Base-by-base conservation (phyloP, 371 early-diverging fungal species). In the Cokeromyces recurvatus region DNA sequence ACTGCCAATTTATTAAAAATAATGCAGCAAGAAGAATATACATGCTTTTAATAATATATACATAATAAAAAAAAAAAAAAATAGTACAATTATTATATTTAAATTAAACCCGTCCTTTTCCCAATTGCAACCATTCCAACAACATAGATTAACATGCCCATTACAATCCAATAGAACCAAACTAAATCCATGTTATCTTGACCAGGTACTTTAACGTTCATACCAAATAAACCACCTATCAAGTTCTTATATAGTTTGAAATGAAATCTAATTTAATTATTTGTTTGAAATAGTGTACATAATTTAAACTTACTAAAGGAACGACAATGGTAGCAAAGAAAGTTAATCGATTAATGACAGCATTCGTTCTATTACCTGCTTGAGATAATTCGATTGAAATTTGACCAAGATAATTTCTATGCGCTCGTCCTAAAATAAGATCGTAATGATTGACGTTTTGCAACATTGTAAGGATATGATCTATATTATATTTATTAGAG, bases 351-450 rank as follows among this genome's bases (percentile, higher is more conserved):
- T 92, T 89, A 16, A 96, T 89, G 1, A 93, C 91, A 48, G 92
- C 91, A 55, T 94, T 93, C 19, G 94, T 94, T 8, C 82, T 70
- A 66, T 95, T 94, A 38, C 91, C 91, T 3, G 95, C 84, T 51
- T 91, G 90, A 2, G 97, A 97, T 54, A 97, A 78, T 60, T 97
- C 97, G 23, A 98, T 94, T 9, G 87, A 84, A 29, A 98, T 95
- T 57, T 95, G 94, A 3, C 96, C 98, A 15, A 98, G 69, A 51
- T 98, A 98, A 57, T 95, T 97, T 31, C 89, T 78, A 56, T 98
- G 97, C 0, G 94, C 84, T 8, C 96, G 73, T 3, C 92, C 86
- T 8, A 98, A 71, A 14, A 92, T 90, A 38, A 86, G 84, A 48
- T 97, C 97, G 55, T 89, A 91, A 59, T 95, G 95, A 9, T 76